Evolutionary conservation across 1,284 basidiomycete species (phyloP).

Genomic region (Bondarzewia mesenterica): DNA sequence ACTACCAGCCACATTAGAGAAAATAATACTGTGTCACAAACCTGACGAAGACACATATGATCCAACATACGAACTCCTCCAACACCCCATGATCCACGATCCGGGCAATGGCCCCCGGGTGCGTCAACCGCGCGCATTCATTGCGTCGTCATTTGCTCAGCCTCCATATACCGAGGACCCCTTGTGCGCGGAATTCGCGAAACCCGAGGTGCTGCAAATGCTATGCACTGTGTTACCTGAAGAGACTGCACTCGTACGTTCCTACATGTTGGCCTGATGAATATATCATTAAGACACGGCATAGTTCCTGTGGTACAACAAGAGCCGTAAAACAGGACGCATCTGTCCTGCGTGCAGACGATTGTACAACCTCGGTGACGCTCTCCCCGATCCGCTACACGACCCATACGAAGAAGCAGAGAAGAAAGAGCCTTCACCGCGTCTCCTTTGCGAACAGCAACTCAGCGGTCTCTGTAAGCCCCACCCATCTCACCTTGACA

Average conservation of each 20-base stretch:
- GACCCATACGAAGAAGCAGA: slow-evolving; percentile 17
- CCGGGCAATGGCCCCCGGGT: slow-evolving; percentile 73
- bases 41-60: slow-evolving; percentile 8
- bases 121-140: slow-evolving; percentile 48
- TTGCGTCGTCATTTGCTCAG: slow-evolving; percentile 56
- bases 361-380: slow-evolving; percentile 59
- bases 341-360: slow-evolving; percentile 72
- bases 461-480: slow-evolving; percentile 69
- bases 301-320: slow-evolving; percentile 80
- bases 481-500: slow-evolving; percentile 3
- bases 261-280: not conserved
- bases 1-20: not conserved
- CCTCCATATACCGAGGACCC: slow-evolving; percentile 51
- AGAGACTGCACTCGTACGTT: slow-evolving; percentile 57
- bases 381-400: slow-evolving; percentile 38
- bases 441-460: slow-evolving; percentile 51
- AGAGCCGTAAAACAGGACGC: slow-evolving; percentile 55
- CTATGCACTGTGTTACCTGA: slow-evolving; percentile 57
- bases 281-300: not conserved
- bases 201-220: slow-evolving; percentile 66
- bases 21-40: not conserved
- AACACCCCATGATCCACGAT: slow-evolving; percentile 50
- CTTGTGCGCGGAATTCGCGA: slow-evolving; percentile 65
- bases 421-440: slow-evolving; percentile 27
- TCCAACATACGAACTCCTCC: slow-evolving; percentile 17